Conservation (phyloP, 495 filamentous ascomycete genomes). For the Delitschia confertaspora region DNA sequence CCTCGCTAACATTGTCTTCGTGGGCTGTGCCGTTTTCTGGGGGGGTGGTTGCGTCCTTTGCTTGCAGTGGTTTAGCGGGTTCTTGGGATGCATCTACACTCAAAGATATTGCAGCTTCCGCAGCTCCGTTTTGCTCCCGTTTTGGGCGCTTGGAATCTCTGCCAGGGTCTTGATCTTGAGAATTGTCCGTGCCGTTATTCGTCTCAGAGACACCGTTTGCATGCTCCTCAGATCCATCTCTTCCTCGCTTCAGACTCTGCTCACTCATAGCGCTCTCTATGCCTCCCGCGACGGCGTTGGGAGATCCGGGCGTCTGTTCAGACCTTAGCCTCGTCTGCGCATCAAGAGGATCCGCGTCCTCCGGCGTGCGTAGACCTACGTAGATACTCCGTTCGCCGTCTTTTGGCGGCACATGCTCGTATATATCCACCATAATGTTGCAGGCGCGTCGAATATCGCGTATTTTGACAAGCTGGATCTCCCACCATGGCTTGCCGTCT, state of each 20-base stretch:
- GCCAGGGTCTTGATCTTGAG: background rate
- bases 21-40: background rate
- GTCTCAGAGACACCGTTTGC: background rate
- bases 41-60: background rate
- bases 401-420: slow-evolving; percentile 42
- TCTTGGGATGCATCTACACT: too few relatives aligned
- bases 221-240: background rate
- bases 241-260: slow-evolving; percentile 8
- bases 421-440: slow-evolving; percentile 63
- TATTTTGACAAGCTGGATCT: slow-evolving; percentile 54
- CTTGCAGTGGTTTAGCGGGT: background rate
- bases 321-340: slow-evolving; percentile 20
- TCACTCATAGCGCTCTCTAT: slow-evolving; percentile 14
- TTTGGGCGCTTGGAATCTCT: background rate
- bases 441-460: slow-evolving; percentile 56
- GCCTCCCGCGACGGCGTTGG: slow-evolving; percentile 1
- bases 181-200: background rate
- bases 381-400: slow-evolving; percentile 33
- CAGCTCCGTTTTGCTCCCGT: slow-evolving; percentile 1
- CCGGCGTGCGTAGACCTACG: slow-evolving; percentile 30
- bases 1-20: slow-evolving; percentile 6
- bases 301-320: slow-evolving; percentile 8
- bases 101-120: too few relatives aligned
- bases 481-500: slow-evolving; percentile 80
- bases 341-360: slow-evolving; percentile 23